phyloP scores from a whole-genome alignment of 176 grass and related monocot species.

The Saccharum spontaneum region DNA sequence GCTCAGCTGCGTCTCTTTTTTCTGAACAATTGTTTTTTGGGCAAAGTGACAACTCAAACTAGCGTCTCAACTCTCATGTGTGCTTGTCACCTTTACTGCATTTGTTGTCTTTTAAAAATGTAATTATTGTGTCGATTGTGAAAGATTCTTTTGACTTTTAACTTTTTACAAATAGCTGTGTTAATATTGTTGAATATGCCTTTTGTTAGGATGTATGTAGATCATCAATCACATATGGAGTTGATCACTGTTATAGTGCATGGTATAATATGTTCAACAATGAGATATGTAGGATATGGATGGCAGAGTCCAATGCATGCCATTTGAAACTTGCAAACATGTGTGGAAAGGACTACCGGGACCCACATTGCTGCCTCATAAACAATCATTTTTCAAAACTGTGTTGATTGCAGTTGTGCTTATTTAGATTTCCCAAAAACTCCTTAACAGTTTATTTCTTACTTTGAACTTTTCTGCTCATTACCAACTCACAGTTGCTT shows the following conservation, averaged over 20 bases:
- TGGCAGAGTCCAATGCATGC: not conserved
- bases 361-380: not conserved
- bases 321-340: not conserved
- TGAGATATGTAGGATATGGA: not conserved
- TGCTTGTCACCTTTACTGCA: not conserved
- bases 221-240: not conserved
- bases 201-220: constrained; percentile 10
- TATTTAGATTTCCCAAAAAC: not conserved
- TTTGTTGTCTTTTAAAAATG: constrained; percentile 3
- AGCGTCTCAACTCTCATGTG: not conserved
- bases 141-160: not conserved
- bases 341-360: not conserved
- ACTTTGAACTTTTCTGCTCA: not conserved
- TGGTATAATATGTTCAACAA: not conserved
- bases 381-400: not conserved
- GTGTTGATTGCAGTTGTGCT: not conserved
- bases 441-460: constrained; percentile 9
- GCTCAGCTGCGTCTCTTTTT: not conserved
- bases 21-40: not conserved
- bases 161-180: not conserved
- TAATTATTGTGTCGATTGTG: not conserved
- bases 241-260: constrained; percentile 2
- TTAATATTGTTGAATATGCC: not conserved
- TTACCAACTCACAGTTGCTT: constrained; percentile 6
- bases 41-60: constrained; percentile 18